phyloP scores from a whole-genome alignment of 768 basidiomycete genomes.

The Gymnopilus dilepis region DNA sequence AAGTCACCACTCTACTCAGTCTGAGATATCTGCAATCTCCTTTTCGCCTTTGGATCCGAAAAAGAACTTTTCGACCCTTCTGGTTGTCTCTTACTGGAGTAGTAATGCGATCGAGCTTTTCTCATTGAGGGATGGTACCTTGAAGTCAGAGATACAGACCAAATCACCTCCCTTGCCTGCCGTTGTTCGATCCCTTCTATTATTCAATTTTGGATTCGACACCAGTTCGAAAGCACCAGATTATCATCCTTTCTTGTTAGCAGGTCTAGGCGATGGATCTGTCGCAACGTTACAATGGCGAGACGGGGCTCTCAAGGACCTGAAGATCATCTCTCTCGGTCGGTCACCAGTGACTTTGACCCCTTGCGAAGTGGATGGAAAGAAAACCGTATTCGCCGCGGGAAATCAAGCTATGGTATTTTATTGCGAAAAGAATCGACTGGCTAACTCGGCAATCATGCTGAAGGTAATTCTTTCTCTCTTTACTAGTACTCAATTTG shows the following conservation, averaged over 20 bases:
- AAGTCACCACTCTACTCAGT: constrained; percentile 17
- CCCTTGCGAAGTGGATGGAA: constrained; percentile 57
- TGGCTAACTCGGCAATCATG: constrained; percentile 74
- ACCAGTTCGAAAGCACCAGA: constrained; percentile 37
- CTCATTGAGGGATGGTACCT: constrained; percentile 27
- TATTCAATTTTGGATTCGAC: constrained; percentile 62
- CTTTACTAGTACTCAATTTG: background rate
- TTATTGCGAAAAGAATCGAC: constrained; percentile 65
- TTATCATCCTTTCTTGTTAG: constrained; percentile 62
- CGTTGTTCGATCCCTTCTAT: constrained; percentile 52
- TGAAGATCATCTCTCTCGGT: constrained; percentile 70
- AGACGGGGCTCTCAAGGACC: constrained; percentile 45
- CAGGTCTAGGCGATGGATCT: constrained; percentile 78
- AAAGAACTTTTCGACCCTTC: constrained; percentile 49
- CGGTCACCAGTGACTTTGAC: constrained; percentile 67
- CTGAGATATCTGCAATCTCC: constrained; percentile 75
- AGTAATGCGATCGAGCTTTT: constrained; percentile 67
- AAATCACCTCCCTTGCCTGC: constrained; percentile 43
- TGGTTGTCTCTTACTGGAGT: constrained; percentile 81
- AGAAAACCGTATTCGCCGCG: constrained; percentile 67
- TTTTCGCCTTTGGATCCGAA: constrained; percentile 58
- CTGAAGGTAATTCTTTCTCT: constrained; percentile 55
- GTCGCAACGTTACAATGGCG: constrained; percentile 62
- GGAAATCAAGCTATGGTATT: constrained; percentile 75
- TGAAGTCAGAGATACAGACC: constrained; percentile 32